Evolutionary conservation across 1,139 yeast species (phyloP), one percentile per base, ranked within the genome.

Genomic region (Blastobotrys malaysiensis): DNA sequence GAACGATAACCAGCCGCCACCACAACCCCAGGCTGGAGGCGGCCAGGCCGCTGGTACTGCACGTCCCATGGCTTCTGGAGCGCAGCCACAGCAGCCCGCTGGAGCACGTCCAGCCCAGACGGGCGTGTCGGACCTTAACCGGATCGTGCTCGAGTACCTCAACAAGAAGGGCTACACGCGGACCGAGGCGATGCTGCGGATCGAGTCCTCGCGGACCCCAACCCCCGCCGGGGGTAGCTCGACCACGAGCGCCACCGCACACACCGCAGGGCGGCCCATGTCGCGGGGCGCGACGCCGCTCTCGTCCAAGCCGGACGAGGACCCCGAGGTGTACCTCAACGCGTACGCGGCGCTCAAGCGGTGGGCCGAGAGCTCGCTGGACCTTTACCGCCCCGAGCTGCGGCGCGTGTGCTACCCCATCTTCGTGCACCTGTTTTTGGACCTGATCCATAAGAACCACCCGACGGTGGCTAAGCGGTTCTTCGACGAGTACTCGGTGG

Each of bases 291-390:
- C 16, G 3, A 43, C 43, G 14, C 48, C 51, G 11, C 14, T 13
- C 9, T 19, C 36, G n/a, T 16, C 43, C n/a, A 49, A 39, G 21
- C 39, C 39, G 16, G 39, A 31, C 13, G 56, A 55, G 21, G 57
- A 50, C 19, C 91, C 96, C 0, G 84, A 83, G 49, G 78, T 82
- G 54, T 90, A 87, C 69, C 75, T 78, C 24, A 79, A 89, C 48
- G 96, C 96, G 0, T 95, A 90, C 70, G 76, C 84, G 19, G 78
- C 88, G 69, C 78, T 91, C 59, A 80, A 88, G 59, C 84, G 84
- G 57, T 95, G 98, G 98, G 88, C 88, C 39, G 96, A 90, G 62
- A 80, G 90, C 26, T 90, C 97, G 0, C 77, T 93, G 64, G 99
- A 93, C 68, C 79, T 93, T 72, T 93, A 95, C 71, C 87, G 86